phyloP scores from a whole-genome alignment of 176 grass and related monocot species.

The Oryza officinalis region DNA sequence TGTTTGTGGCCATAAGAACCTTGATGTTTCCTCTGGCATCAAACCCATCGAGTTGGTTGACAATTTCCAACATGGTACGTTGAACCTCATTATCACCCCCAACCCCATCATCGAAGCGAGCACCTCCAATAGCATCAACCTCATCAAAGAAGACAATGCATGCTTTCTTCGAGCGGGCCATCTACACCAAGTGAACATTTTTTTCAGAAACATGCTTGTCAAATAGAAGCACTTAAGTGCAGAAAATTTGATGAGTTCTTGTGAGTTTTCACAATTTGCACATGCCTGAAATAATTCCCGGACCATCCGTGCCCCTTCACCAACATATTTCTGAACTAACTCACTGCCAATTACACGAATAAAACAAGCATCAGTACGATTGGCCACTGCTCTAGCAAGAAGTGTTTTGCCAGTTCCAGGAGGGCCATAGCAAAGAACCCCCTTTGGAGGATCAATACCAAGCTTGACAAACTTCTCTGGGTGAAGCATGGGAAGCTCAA shows the following conservation, averaged over 20 bases:
- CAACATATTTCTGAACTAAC: slow-evolving; percentile 90
- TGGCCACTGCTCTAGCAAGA: slow-evolving; percentile 91
- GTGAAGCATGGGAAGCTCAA: slow-evolving; percentile 98
- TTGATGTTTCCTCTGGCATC: slow-evolving; percentile 96
- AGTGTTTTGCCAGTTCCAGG: slow-evolving; percentile 94
- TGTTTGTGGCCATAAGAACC: slow-evolving; percentile 98
- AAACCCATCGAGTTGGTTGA: slow-evolving; percentile 96
- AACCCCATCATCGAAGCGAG: slow-evolving; percentile 93
- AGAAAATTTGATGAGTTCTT: not conserved
- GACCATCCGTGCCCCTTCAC: slow-evolving; percentile 89
- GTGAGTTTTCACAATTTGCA: not conserved
- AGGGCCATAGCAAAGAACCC: slow-evolving; percentile 89
- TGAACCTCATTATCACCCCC: slow-evolving; percentile 93
- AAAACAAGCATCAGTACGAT: slow-evolving; percentile 92
- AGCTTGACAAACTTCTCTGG: slow-evolving; percentile 97
- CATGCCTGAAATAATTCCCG: slow-evolving; percentile 87
- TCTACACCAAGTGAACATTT: slow-evolving; percentile 46
- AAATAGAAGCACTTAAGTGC: not conserved
- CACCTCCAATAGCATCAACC: slow-evolving; percentile 97
- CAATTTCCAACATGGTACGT: slow-evolving; percentile 96
- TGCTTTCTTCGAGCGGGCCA: slow-evolving; percentile 94
- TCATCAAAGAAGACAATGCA: slow-evolving; percentile 99
- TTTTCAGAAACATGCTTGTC: slow-evolving; percentile 15
- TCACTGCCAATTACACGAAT: slow-evolving; percentile 97
- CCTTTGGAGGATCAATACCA: slow-evolving; percentile 89